Evolutionary conservation across 2,329 filamentous ascomycete species (phyloP), one percentile per base, ranked within the genome.

Genomic region (Botrytis fragariae): DNA sequence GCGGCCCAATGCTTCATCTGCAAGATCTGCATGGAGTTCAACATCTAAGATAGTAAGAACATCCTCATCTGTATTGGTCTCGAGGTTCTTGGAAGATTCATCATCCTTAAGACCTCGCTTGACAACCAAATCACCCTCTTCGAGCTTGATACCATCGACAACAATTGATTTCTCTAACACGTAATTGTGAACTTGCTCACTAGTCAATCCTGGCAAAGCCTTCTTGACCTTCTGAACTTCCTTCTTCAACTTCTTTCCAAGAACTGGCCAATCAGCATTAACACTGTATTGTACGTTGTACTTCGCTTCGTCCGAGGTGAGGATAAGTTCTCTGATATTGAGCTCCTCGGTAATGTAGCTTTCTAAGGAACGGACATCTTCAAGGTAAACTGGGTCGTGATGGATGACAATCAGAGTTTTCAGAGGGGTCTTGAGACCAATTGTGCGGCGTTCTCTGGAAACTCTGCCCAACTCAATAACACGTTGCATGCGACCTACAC

Each of bases 191-290:
- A 97, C 94, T 77, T 97, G 89, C 18, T 93, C 90, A 77, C 91
- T 95, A 32, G 88, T 92, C 67, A 99, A 85, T 57, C 84, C 86
- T 9, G 95, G 95, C 63, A 99, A 85, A 3, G 93, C 94, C 84
- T 95, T 97, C 86, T 97, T 97, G 78, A 98, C 94, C 81, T 92
- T 93, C 77, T 91, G 90, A 77, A 94, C 93, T 79, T 98, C 95
- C 84, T 97, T 98, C 87, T 97, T 97, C 78, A 98, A 88, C 85
- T 98, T 98, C 88, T 97, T 97, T 77, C 96, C 96, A 25, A 99
- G 87, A 3, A 93, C 92, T 22, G 96, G 94, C 92, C 96, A 98
- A 83, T 99, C 96, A 12, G 94, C 95, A 57, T 89, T 90, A 25
- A 95, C 93, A 75, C 92, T 94, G 84, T 98, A 97, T 81, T 96